phyloP scores from a whole-genome alignment of 169 alveolate genomes.

The Plasmodium reichenowi region DNA sequence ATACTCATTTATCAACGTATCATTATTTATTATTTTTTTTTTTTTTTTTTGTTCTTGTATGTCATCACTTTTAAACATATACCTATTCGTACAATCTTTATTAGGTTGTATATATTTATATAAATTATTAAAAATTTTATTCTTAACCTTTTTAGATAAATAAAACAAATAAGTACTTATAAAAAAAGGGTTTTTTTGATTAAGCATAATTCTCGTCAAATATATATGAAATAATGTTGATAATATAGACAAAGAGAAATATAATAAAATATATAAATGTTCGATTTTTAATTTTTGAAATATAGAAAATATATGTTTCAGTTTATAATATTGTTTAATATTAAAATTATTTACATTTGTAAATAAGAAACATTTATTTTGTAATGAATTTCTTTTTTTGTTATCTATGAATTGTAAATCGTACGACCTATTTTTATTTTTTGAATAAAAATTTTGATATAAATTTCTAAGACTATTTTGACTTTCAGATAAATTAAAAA shows the following conservation, averaged over 20 bases:
- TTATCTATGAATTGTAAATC: neutral
- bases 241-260: slow-evolving; percentile 54
- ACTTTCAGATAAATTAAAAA: slow-evolving; percentile 7
- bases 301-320: slow-evolving; percentile 30
- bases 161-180: slow-evolving; percentile 32
- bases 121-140: neutral
- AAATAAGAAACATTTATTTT: too few relatives aligned
- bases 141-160: slow-evolving; percentile 17
- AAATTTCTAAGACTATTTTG: neutral
- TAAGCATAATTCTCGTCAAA: slow-evolving; percentile 12
- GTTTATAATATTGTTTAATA: slow-evolving; percentile 8
- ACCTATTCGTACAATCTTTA: too few relatives aligned
- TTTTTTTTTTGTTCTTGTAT: too few relatives aligned
- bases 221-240: slow-evolving; percentile 46
- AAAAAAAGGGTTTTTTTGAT: neutral
- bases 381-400: neutral
- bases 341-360: slow-evolving; percentile 16
- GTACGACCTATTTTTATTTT: neutral
- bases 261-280: slow-evolving; percentile 36
- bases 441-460: neutral
- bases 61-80: too few relatives aligned
- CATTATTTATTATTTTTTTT: too few relatives aligned
- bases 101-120: too few relatives aligned
- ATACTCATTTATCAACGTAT: too few relatives aligned
- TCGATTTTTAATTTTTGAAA: slow-evolving; percentile 37